These are phyloP conservation scores for Kwoniella europaea DNA, from an alignment of 768 basidiomycete genomes.

Conservation along the genomic window DNA sequence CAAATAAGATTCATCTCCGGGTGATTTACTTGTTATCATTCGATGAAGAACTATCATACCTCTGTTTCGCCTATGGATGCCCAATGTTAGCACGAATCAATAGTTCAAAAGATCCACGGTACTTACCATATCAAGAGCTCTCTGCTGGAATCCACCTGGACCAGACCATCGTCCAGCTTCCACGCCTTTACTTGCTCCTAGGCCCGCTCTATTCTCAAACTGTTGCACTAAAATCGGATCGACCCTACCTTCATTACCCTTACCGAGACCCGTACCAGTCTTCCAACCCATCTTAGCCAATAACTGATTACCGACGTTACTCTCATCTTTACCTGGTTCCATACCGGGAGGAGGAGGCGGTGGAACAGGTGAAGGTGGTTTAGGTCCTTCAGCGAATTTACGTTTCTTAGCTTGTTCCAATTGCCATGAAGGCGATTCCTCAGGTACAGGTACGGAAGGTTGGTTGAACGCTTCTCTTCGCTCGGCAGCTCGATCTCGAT, in stretches of 20 bases:
- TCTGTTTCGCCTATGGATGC: neutral
- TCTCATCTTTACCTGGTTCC: constrained; percentile 78
- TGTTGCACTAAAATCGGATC: constrained; percentile 81
- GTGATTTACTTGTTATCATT: neutral
- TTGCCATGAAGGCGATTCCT: constrained; percentile 57
- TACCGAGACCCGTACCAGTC: constrained; percentile 83
- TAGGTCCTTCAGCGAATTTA: constrained; percentile 67
- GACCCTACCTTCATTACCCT: constrained; percentile 78
- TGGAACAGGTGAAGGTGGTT: constrained; percentile 62
- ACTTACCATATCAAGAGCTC: constrained; percentile 52
- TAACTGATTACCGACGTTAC: constrained; percentile 87
- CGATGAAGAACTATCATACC: constrained; percentile 1
- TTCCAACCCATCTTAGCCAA: constrained; percentile 99
- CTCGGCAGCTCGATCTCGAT: constrained; percentile 93
- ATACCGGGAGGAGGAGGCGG: constrained; percentile 68
- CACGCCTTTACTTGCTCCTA: constrained; percentile 90
- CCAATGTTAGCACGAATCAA: neutral
- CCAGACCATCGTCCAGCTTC: constrained; percentile 58
- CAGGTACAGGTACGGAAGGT: constrained; percentile 76
- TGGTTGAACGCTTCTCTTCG: constrained; percentile 89
- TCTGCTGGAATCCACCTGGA: constrained; percentile 40
- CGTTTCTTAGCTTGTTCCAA: constrained; percentile 58
- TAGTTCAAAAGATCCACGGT: neutral
- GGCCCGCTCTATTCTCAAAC: constrained; percentile 82
- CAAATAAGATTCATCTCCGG: too few species aligned